These are phyloP conservation scores for Pilaira anomala DNA, from an alignment of 192 early-diverging fungal genomes.

Conservation along the genomic window DNA sequence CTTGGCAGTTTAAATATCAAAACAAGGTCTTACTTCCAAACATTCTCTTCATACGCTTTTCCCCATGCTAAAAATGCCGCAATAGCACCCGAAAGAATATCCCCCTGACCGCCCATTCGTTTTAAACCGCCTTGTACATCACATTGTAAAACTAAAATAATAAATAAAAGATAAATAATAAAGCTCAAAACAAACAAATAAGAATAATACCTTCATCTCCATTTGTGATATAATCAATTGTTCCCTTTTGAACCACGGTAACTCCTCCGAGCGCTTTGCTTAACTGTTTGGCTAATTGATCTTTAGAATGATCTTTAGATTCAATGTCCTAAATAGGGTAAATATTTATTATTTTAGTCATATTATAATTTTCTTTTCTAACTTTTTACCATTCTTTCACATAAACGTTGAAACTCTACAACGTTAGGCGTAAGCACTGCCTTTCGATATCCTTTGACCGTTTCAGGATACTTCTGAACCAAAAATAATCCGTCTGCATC, in stretches of 20 bases:
- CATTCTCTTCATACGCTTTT: conserved; percentile 51
- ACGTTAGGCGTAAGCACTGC: conserved; percentile 87
- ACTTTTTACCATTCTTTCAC: conserved; percentile 47
- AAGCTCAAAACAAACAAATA: neutral
- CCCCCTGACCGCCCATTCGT: conserved; percentile 95
- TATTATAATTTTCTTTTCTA: neutral
- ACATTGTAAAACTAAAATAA: conserved; percentile 52
- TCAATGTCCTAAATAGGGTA: conserved; percentile 17
- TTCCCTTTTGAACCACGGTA: conserved; percentile 80
- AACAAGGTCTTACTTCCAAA: conserved; percentile 51
- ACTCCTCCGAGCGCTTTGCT: conserved; percentile 73
- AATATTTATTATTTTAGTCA: neutral
- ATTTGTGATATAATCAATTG: conserved; percentile 71
- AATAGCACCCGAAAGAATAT: conserved; percentile 81
- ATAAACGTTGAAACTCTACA: conserved; percentile 80
- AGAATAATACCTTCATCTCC: conserved; percentile 48
- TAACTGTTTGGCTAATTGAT: conserved; percentile 43
- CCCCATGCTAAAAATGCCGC: conserved; percentile 91
- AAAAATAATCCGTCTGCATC: conserved; percentile 92
- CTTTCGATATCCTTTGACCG: conserved; percentile 68
- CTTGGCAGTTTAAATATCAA: neutral
- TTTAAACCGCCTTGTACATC: conserved; percentile 69
- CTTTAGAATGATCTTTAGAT: conserved; percentile 28
- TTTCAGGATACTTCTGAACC: conserved; percentile 64
- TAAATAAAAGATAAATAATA: neutral